phyloP scores from a whole-genome alignment of 106 monocot species.

The Gastrodia elata region DNA sequence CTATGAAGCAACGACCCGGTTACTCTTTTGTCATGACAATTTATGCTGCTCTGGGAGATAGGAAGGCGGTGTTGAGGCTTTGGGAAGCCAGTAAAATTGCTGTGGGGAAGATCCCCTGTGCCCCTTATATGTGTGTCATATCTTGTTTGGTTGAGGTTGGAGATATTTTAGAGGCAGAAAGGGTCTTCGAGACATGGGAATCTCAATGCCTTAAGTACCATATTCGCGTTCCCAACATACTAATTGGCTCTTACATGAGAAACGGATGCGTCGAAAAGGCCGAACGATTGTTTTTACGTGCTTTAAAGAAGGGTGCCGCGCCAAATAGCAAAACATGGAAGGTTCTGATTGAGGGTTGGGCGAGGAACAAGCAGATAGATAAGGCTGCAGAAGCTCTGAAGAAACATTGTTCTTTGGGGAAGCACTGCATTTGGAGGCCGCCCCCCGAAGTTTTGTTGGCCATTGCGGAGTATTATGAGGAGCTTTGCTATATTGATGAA shows the following conservation, averaged over 20 bases:
- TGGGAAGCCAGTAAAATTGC: constrained; percentile 76
- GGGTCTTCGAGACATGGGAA: constrained; percentile 56
- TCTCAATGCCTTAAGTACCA: constrained; percentile 54
- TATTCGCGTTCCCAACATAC: constrained; percentile 64
- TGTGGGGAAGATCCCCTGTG: constrained; percentile 42
- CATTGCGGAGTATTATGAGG: constrained; percentile 37
- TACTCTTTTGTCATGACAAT: constrained; percentile 78
- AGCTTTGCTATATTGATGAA: constrained; percentile 19
- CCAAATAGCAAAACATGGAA: not conserved
- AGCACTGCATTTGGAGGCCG: constrained; percentile 62
- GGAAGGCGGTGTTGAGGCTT: constrained; percentile 40
- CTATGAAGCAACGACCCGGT: constrained; percentile 40
- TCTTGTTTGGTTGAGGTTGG: constrained; percentile 61
- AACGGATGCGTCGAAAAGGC: constrained; percentile 65
- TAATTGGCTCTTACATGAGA: constrained; percentile 70
- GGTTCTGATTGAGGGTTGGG: constrained; percentile 33
- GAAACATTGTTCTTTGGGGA: constrained; percentile 54
- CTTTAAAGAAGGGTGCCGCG: constrained; percentile 24
- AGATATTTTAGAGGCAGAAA: constrained; percentile 51
- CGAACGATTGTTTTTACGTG: constrained; percentile 41
- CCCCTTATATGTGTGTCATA: constrained; percentile 60
- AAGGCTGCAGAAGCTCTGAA: constrained; percentile 74
- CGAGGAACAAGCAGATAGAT: constrained; percentile 47
- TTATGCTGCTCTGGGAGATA: constrained; percentile 54
- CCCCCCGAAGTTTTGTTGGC: not conserved